Conservation (phyloP, 345 rosid genomes). For the Salix udensis region DNA sequence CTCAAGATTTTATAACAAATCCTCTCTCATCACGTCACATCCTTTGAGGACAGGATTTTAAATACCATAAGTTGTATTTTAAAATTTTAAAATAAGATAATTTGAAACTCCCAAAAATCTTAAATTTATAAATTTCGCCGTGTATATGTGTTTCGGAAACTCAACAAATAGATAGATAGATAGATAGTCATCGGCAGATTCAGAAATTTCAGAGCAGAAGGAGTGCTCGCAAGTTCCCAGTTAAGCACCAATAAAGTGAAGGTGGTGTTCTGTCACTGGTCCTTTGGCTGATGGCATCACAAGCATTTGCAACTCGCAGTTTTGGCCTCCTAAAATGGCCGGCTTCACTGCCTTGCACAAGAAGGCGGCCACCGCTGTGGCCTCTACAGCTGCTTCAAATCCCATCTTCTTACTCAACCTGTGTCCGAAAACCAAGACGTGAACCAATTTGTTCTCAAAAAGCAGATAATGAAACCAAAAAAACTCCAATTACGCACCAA, state of each 20-base stretch:
- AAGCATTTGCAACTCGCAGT: constrained; percentile 32
- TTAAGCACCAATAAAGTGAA: constrained; percentile 36
- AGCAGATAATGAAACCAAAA: neutral
- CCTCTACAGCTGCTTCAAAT: constrained; percentile 12
- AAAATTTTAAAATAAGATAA: too few relatives aligned
- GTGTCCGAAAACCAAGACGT: constrained; percentile 10
- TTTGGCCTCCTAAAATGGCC: constrained; percentile 39
- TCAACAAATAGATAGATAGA: too few relatives aligned
- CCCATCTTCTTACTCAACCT: constrained; percentile 23
- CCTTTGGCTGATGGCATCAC: constrained; percentile 43
- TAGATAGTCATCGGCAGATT: constrained; percentile 20
- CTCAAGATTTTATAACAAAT: too few relatives aligned
- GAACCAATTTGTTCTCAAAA: constrained; percentile 30
- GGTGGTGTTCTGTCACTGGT: constrained; percentile 26
- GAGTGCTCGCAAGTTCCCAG: constrained; percentile 36
- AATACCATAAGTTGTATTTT: too few relatives aligned
- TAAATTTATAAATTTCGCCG: too few relatives aligned
- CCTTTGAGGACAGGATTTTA: too few relatives aligned
- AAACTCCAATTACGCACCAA: neutral
- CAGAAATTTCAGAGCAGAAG: constrained; percentile 33
- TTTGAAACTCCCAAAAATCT: too few relatives aligned
- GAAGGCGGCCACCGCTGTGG: too few relatives aligned
- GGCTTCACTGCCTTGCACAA: constrained; percentile 33
- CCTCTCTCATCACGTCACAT: fast-evolving
- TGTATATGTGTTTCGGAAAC: too few relatives aligned